A percentile compares a stretch with the other conserved stretches of the same genome.
These are phyloP conservation scores for Candida sp. DNA, from an alignment of 1,139 yeast species.

Conservation along the genomic window DNA sequence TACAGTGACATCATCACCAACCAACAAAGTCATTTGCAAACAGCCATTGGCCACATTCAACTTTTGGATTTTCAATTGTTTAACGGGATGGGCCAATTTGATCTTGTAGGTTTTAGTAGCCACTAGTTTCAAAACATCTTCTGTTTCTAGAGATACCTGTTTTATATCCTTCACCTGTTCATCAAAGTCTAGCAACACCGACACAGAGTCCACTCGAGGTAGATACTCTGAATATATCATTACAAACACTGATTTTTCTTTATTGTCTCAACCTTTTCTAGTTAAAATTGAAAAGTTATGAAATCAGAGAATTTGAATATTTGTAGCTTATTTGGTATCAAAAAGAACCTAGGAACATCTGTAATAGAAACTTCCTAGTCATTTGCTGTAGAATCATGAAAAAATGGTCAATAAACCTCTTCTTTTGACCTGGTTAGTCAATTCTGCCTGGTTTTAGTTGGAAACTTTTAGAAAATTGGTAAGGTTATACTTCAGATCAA, in stretches of 20 bases:
- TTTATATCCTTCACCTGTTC: constrained; percentile 9
- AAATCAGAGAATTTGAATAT: neutral
- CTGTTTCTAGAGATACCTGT: constrained; percentile 2
- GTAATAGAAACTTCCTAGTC: too few relatives aligned
- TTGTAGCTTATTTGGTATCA: neutral
- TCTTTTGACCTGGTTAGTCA: too few relatives aligned
- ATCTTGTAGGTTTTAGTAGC: neutral
- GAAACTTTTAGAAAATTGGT: too few relatives aligned
- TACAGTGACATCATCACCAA: neutral
- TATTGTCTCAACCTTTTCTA: neutral
- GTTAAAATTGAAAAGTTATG: neutral
- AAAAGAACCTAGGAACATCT: neutral
- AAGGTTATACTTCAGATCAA: too few relatives aligned
- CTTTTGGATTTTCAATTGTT: neutral
- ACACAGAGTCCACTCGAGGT: constrained; percentile 34
- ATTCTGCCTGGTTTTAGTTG: too few relatives aligned
- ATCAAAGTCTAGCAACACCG: constrained; percentile 22
- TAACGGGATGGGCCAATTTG: constrained; percentile 1
- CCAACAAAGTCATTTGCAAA: neutral
- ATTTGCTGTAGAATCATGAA: neutral
- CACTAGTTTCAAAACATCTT: constrained; percentile 1
- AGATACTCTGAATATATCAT: constrained; percentile 39
- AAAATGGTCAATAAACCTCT: neutral
- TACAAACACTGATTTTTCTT: neutral
- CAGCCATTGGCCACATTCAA: neutral